These are phyloP conservation scores for Leavenworthia alabamica DNA, from an alignment of 345 rosid genomes.

Conservation along the genomic window DNA sequence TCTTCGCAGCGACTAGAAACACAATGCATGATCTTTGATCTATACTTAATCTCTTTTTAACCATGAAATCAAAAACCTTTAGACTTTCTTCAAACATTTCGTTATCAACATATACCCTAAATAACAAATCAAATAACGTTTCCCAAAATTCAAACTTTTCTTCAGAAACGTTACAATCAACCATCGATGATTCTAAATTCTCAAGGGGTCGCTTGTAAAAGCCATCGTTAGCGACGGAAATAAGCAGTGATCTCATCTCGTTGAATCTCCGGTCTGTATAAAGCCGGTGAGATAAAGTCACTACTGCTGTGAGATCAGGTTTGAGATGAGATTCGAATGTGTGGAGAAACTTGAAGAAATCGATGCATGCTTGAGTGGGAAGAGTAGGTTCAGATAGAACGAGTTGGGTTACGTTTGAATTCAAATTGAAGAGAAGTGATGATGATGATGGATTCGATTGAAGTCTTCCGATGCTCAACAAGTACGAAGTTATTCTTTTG, in stretches of 20 bases:
- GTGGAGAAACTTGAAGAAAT: slow-evolving; percentile 49
- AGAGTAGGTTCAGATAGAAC: slow-evolving; percentile 49
- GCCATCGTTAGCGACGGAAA: too few species aligned
- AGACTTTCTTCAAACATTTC: slow-evolving; percentile 50
- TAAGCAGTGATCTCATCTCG: too few species aligned
- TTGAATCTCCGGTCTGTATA: slow-evolving; percentile 41
- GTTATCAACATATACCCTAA: slow-evolving; percentile 64
- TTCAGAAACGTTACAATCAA: slow-evolving; percentile 26
- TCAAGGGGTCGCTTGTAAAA: slow-evolving; percentile 31
- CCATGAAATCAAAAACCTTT: slow-evolving; percentile 55
- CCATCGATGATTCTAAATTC: slow-evolving; percentile 32
- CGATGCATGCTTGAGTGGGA: slow-evolving; percentile 44
- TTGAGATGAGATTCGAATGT: slow-evolving; percentile 31
- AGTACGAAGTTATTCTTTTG: too few species aligned
- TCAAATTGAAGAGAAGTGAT: slow-evolving; percentile 42
- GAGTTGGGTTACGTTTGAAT: slow-evolving; percentile 39
- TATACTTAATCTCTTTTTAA: slow-evolving; percentile 41
- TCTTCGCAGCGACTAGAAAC: slow-evolving; percentile 59
- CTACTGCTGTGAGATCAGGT: slow-evolving; percentile 47
- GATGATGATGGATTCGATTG: slow-evolving; percentile 28
- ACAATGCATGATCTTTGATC: slow-evolving; percentile 76
- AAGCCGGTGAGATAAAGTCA: slow-evolving; percentile 41
- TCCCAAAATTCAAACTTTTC: slow-evolving; percentile 34
- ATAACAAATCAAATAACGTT: slow-evolving; percentile 52
- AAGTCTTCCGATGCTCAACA: slow-evolving; percentile 37